These are phyloP conservation scores for Fusarium burgessii DNA, from an alignment of 2,329 filamentous ascomycete species.

Conservation along the genomic window DNA sequence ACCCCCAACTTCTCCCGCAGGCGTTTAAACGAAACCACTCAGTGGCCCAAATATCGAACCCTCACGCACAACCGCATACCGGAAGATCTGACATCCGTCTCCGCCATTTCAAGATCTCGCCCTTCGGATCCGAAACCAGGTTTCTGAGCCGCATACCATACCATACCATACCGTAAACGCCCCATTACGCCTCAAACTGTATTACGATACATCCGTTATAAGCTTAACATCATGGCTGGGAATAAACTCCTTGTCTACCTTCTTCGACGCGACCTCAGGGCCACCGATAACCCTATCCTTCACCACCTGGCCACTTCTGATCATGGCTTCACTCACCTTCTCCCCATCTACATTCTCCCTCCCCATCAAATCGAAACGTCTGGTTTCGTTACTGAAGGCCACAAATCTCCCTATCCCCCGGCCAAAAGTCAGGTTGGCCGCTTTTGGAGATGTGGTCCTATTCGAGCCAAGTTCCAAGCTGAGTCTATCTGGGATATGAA, in stretches of 20 bases:
- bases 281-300: slow-evolving; percentile 80
- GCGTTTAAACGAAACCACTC: background rate
- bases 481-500: slow-evolving; percentile 82
- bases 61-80: slow-evolving; percentile 14
- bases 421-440: slow-evolving; percentile 73
- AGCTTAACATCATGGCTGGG: slow-evolving; percentile 47
- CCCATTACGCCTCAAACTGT: background rate
- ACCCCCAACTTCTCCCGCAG: background rate
- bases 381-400: slow-evolving; percentile 71
- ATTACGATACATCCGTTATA: background rate
- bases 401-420: slow-evolving; percentile 74
- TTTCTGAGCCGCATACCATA: slow-evolving; percentile 1
- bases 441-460: slow-evolving; percentile 80
- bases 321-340: slow-evolving; percentile 73
- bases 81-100: slow-evolving; percentile 15
- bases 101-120: slow-evolving; percentile 11
- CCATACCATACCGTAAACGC: background rate
- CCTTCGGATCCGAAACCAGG: background rate
- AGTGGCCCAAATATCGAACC: slow-evolving; percentile 8
- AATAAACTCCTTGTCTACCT: slow-evolving; percentile 75
- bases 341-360: slow-evolving; percentile 77
- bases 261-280: slow-evolving; percentile 77
- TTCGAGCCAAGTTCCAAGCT: slow-evolving; percentile 77
- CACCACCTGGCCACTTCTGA: slow-evolving; percentile 65
- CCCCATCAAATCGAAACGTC: slow-evolving; percentile 80